These are phyloP conservation scores for Piedraia hortae DNA, from an alignment of 2,329 filamentous ascomycete species.

Conservation along the genomic window DNA sequence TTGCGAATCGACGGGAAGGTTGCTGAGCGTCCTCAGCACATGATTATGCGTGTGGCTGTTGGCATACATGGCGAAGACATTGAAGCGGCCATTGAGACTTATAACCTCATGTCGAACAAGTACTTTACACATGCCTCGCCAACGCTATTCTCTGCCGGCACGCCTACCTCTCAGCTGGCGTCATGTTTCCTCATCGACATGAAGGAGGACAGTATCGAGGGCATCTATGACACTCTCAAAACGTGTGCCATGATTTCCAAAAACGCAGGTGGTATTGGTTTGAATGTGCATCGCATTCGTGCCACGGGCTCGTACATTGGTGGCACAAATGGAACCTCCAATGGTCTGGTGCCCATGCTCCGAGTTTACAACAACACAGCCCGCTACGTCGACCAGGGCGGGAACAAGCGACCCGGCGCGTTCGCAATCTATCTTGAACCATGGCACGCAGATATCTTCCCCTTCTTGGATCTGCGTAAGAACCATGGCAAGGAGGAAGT, in stretches of 20 bases:
- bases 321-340: conserved; percentile 92
- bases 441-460: conserved; percentile 93
- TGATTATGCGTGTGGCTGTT: conserved; percentile 98
- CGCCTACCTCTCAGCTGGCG: conserved; percentile 75
- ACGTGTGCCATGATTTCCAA: conserved; percentile 99
- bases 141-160: conserved; percentile 93
- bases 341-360: conserved; percentile 92
- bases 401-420: conserved; percentile 94
- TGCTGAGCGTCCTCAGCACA: conserved; percentile 89
- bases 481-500: conserved; percentile 98
- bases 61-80: conserved; percentile 90
- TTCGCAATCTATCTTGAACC: conserved; percentile 98
- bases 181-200: conserved; percentile 99
- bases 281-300: conserved; percentile 90
- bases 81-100: conserved; percentile 86
- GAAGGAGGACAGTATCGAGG: conserved; percentile 98
- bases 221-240: conserved; percentile 97
- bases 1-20: conserved; percentile 89
- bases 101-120: conserved; percentile 97
- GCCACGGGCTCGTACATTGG: conserved; percentile 95
- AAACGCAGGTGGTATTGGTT: conserved; percentile 90
- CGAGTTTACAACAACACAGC: conserved; percentile 98
- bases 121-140: conserved; percentile 96
- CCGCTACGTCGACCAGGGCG: conserved; percentile 93
- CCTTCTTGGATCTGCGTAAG: conserved; percentile 93